phyloP scores from a whole-genome alignment of 176 grass and related monocot genomes.

The Themeda triandra region DNA sequence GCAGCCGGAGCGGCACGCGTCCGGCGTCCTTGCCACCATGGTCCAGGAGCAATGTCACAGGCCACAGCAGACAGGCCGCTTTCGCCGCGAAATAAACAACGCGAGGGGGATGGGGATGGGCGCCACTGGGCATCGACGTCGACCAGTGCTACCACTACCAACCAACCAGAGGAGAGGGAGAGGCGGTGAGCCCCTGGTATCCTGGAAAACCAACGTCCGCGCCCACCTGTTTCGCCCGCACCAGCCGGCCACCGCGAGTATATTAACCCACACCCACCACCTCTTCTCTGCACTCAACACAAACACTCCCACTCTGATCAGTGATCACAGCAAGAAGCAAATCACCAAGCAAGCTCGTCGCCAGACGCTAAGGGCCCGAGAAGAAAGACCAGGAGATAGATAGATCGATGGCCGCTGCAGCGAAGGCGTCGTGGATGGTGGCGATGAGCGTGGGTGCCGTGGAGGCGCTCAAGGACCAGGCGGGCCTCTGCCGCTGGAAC shows the following conservation, averaged over 20 bases:
- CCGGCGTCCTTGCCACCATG: background rate
- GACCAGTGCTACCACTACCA: background rate
- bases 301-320: background rate
- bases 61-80: background rate
- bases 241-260: background rate
- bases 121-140: background rate
- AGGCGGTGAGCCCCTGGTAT: background rate
- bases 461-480: constrained; percentile 79
- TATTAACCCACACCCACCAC: background rate
- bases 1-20: background rate
- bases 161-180: background rate
- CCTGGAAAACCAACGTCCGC: constrained; percentile 1
- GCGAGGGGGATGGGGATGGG: background rate
- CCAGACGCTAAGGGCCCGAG: background rate
- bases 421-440: constrained; percentile 47
- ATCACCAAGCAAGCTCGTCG: background rate
- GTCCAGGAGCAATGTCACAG: background rate
- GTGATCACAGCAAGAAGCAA: background rate
- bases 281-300: background rate
- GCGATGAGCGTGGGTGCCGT: constrained; percentile 57
- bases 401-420: constrained; percentile 9
- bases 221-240: background rate
- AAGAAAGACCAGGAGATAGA: background rate
- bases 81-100: background rate
- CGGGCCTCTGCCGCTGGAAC: constrained; percentile 65